Conservation (phyloP, 257 asterid species). For the Vinca minor region DNA sequence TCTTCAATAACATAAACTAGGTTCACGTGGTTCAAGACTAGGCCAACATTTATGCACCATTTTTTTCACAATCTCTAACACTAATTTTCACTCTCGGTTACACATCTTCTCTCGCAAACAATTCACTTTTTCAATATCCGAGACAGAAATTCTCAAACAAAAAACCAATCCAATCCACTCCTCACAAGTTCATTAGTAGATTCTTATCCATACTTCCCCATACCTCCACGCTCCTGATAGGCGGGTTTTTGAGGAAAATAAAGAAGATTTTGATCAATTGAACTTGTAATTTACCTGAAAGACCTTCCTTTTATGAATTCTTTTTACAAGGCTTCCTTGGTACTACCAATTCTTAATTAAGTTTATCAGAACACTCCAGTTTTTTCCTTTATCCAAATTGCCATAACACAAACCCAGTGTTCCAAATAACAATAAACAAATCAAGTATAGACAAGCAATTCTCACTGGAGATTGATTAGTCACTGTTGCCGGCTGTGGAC, state of each 20-base stretch:
- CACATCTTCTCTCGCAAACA: no score
- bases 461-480: no score
- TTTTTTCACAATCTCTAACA: no score
- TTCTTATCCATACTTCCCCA: background rate
- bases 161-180: no score
- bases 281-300: background rate
- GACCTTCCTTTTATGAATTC: background rate
- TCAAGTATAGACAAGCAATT: no score
- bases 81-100: background rate
- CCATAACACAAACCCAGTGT: background rate
- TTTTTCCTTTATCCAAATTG: background rate
- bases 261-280: background rate
- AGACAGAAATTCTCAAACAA: no score
- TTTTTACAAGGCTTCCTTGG: background rate
- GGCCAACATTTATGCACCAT: no score
- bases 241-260: background rate
- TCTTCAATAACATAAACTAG: background rate
- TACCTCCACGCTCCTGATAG: background rate
- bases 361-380: background rate
- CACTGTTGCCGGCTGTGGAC: no score
- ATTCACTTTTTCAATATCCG: no score
- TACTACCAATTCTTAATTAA: background rate
- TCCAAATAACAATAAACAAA: background rate
- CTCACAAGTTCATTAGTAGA: background rate
- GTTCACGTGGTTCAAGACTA: slow-evolving; percentile 4